Percentiles rank a stretch among this genome's conserved stretches.
Conservation (phyloP, 768 basidiomycete genomes). For the Cyclocybe cylindracea region DNA sequence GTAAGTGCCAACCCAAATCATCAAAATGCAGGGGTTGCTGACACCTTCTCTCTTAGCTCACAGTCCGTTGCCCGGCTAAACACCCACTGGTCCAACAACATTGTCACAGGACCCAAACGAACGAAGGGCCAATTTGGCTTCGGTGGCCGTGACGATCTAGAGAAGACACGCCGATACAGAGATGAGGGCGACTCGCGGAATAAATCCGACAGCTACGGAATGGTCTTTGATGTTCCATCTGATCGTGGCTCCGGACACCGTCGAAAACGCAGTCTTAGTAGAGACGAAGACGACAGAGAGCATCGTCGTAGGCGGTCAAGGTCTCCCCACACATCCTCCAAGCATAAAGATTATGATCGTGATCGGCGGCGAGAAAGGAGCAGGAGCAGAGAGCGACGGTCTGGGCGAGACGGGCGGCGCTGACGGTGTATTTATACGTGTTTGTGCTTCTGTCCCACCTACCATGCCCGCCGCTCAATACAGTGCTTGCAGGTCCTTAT, state of each 20-base stretch:
- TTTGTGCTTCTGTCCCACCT: neutral
- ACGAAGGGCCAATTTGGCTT: slow-evolving; percentile 46
- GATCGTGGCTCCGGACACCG: slow-evolving; percentile 35
- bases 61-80: slow-evolving; percentile 94
- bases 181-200: slow-evolving; percentile 31
- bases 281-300: slow-evolving; percentile 36
- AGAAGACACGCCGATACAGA: slow-evolving; percentile 70
- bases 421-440: slow-evolving; percentile 4
- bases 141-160: slow-evolving; percentile 75
- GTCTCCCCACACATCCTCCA: slow-evolving; percentile 32
- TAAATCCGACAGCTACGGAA: slow-evolving; percentile 53
- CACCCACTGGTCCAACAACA: slow-evolving; percentile 78
- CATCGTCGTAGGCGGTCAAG: slow-evolving; percentile 36
- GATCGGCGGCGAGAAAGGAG: slow-evolving; percentile 20
- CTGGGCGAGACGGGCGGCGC: slow-evolving; percentile 22
- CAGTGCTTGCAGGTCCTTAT: too few species aligned
- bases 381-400: slow-evolving; percentile 27
- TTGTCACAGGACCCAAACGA: slow-evolving; percentile 48
- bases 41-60: slow-evolving; percentile 50
- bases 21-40: slow-evolving; percentile 3
- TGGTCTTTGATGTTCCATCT: slow-evolving; percentile 84
- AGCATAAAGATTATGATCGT: slow-evolving; percentile 19
- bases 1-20: slow-evolving; percentile 44
- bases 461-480: slow-evolving; percentile 3
- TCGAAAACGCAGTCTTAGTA: slow-evolving; percentile 55